phyloP scores from a whole-genome alignment of 345 rosid genomes.

The Camelina laxa region DNA sequence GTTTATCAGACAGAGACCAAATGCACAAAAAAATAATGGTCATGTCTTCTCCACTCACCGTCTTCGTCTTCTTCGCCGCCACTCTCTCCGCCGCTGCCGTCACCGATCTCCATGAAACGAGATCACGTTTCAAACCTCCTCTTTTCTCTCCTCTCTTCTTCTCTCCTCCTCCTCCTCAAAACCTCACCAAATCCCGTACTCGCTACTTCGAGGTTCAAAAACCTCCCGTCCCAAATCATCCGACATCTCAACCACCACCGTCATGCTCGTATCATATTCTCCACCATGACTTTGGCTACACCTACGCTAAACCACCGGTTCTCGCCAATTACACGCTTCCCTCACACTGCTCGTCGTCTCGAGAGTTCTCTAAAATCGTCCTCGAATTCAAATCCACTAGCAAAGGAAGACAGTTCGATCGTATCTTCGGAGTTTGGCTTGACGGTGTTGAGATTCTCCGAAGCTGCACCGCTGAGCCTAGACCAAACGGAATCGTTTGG shows the following conservation, averaged over 20 bases:
- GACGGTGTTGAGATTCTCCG: constrained; percentile 90
- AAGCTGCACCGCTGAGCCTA: constrained; percentile 96
- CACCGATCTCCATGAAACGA: constrained; percentile 55
- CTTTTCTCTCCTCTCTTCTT: constrained; percentile 46
- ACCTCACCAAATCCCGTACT: constrained; percentile 49
- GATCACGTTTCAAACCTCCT: constrained; percentile 42
- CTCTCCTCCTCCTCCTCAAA: background rate
- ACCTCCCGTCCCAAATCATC: constrained; percentile 50
- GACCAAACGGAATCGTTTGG: constrained; percentile 72
- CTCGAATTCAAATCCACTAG: constrained; percentile 82
- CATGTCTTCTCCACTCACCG: constrained; percentile 54
- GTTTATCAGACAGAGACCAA: constrained; percentile 24
- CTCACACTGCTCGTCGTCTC: constrained; percentile 55
- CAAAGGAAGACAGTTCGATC: constrained; percentile 80
- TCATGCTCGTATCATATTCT: constrained; percentile 66
- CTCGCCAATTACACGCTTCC: constrained; percentile 73
- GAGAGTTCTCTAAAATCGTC: constrained; percentile 66
- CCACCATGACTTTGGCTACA: constrained; percentile 73
- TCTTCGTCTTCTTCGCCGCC: constrained; percentile 46
- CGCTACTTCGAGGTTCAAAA: constrained; percentile 79
- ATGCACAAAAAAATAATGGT: background rate
- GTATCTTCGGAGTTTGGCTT: constrained; percentile 90
- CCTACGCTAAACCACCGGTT: constrained; percentile 71
- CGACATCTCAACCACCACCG: constrained; percentile 47
- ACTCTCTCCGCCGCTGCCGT: constrained; percentile 43